Base-by-base conservation (phyloP, 2,329 filamentous ascomycete species). In the Fusarium sp. region DNA sequence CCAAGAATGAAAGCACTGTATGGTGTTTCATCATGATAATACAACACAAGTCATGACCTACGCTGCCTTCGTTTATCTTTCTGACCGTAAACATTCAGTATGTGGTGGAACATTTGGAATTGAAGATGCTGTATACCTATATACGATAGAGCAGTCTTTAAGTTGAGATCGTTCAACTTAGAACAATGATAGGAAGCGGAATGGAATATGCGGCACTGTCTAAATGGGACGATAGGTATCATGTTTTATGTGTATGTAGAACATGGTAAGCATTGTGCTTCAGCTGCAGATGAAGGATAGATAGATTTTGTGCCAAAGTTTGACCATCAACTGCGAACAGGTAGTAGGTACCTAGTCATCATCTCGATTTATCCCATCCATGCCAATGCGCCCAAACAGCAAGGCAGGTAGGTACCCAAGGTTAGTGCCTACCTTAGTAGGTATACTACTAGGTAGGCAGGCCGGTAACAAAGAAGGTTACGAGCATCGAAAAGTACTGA, bases 401-500 rank as follows among this genome's bases (percentile, higher is more conserved):
- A 39, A 28, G 44, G 24, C 22, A 47, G 32, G 32, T 35, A n/a
- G 28, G 26, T 26, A 26, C n/a, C 39, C 24, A 26, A 26, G 42
- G 20, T 22, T 50, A 50, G 26, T 35, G 14, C 32, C 32, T 35
- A 35, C 32, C 32, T 30, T 30, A 11, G 28, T 36, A 36, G 35
- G 35, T 36, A 36, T 36, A 36, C 32, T 35, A 30, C 8, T 30
- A 30, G 28, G 32, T 30, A 17, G 47, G 47, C 28, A 24, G 30
- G 48, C 30, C 26, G 22, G 41, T 28, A 38, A 28, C 51, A 60
- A 26, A 22, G 35, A 60, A 45, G 60, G 15, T 36, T 30, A 18
- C 41, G 55, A 44, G 42, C 56, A 63, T 63, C 38, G 65, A 50
- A 28, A 24, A 63, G 56, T 69, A 48, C 36, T 53, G 58, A 36